Evolutionary conservation across 2,329 filamentous ascomycete species (phyloP), one percentile per base, ranked within the genome.

Genomic region (Aspergillus sp.): DNA sequence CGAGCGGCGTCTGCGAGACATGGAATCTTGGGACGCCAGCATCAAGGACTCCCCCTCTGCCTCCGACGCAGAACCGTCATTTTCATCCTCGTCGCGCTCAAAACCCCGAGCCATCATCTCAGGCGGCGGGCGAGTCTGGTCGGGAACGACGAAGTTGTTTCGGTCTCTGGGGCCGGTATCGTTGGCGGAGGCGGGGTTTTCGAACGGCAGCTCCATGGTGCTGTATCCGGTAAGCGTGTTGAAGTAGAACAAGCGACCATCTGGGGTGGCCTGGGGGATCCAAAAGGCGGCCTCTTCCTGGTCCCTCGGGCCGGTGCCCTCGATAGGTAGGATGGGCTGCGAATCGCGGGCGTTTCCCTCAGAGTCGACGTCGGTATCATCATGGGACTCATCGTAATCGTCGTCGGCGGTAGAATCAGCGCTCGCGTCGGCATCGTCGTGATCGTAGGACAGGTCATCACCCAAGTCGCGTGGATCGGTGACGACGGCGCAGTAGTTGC

Each of bases 201-300:
- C 91, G 15, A 98, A 71, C 2, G 91, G 91, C 39, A 98, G 67
- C 56, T 98, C 91, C 76, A 88, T 91, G 42, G 84, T 93, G 53
- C 84, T 93, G 52, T 93, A 86, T 34, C 89, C 88, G 0, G 91
- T 98, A 66, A 95, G 78, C 41, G 89, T 96, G 60, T 98, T 98
- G 71, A 93, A 96, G 64, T 96, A 98, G 62, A 93, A 98, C 15
- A 98, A 64, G 35, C 88, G 75, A 33, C 91, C 91, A 56, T 96
- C 88, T 1, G 85, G 77, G 0, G 91, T 98, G 10, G 88, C 91
- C 65, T 98, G 91, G 12, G 91, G 91, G 46, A 98, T 94, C 91
- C 91, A 98, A 56, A 93, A 98, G 44, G 93, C 89, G 28, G 89
- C 86, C 56, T 89, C 80, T 47, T 91, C 88, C 52, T 84, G 82